Conservation (phyloP, 2,329 filamentous ascomycete genomes). For the Sporothrix mexicana region DNA sequence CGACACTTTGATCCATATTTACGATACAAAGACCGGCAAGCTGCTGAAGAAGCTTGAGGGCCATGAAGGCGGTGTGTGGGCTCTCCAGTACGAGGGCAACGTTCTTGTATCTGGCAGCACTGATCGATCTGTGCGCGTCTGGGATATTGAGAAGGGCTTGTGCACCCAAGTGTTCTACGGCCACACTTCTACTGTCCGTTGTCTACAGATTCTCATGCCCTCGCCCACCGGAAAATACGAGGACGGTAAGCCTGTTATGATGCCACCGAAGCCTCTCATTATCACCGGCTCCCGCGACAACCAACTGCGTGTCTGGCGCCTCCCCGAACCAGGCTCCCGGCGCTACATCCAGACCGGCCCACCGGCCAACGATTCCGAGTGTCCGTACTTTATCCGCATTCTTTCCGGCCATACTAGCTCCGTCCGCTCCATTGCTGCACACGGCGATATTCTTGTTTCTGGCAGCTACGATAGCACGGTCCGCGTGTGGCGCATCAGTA, state of each 20-base stretch:
- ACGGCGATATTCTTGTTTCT: conserved; percentile 94
- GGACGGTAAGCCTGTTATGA: conserved; percentile 79
- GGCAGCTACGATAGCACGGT: conserved; percentile 97
- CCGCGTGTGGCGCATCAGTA: conserved; percentile 96
- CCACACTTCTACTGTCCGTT: conserved; percentile 95
- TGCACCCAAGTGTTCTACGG: conserved; percentile 97
- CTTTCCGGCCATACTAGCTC: conserved; percentile 89
- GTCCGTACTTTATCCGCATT: conserved; percentile 91
- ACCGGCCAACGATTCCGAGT: conserved; percentile 75
- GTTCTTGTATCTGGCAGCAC: conserved; percentile 95
- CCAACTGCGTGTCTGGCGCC: conserved; percentile 89
- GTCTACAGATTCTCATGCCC: conserved; percentile 91
- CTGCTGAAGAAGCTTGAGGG: conserved; percentile 83
- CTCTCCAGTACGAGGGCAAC: conserved; percentile 93
- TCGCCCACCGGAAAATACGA: conserved; percentile 73
- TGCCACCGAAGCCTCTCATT: conserved; percentile 92
- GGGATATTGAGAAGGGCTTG: conserved; percentile 92
- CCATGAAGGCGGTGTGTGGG: conserved; percentile 97
- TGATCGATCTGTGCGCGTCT: conserved; percentile 96
- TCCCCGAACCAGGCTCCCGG: conserved; percentile 79
- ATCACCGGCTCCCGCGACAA: conserved; percentile 97
- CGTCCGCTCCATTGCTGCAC: conserved; percentile 91
- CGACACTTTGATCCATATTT: conserved; percentile 96
- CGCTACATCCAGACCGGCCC: conserved; percentile 80
- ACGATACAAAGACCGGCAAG: conserved; percentile 93